Evolutionary conservation across 2,329 filamentous ascomycete genomes (phyloP).

Genomic region (Paraconiothyrium sp.): DNA sequence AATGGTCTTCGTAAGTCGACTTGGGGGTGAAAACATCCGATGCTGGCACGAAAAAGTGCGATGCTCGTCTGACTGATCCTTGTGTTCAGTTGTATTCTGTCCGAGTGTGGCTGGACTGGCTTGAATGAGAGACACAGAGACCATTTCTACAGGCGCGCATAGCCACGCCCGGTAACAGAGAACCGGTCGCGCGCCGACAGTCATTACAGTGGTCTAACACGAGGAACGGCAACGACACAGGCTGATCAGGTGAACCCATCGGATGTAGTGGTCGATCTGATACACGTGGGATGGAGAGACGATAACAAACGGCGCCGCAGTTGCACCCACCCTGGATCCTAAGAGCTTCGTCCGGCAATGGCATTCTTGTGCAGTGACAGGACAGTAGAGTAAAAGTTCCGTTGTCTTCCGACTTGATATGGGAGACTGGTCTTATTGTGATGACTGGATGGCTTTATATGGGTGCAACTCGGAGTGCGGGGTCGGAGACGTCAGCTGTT

Average conservation of each 20-base stretch:
- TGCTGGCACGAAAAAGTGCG: constrained; percentile 1
- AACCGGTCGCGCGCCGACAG: constrained; percentile 15
- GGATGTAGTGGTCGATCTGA: constrained; percentile 13
- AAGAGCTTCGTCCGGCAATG: constrained; percentile 12
- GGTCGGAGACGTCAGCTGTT: not conserved
- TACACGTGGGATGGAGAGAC: constrained; percentile 9
- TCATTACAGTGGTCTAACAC: constrained; percentile 17
- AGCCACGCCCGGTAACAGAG: constrained; percentile 11
- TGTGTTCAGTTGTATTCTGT: not conserved
- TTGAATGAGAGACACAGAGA: constrained; percentile 8
- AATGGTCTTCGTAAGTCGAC: constrained; percentile 5
- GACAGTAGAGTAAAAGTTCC: no score
- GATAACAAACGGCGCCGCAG: constrained; percentile 13
- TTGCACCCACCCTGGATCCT: constrained; percentile 14
- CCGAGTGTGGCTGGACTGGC: constrained; percentile 8
- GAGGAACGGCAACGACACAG: constrained; percentile 15
- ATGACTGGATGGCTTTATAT: not conserved
- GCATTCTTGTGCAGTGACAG: constrained; percentile 2
- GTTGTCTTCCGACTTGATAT: not conserved
- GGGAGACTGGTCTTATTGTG: not conserved
- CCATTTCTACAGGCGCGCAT: constrained; percentile 14
- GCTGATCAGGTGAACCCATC: constrained; percentile 2
- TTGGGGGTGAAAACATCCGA: constrained; percentile 5
- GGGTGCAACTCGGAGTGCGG: not conserved
- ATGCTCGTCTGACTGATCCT: constrained; percentile 9